Evolutionary conservation across 179 eudicot species (phyloP).

Genomic region (Spinacia oleracea): DNA sequence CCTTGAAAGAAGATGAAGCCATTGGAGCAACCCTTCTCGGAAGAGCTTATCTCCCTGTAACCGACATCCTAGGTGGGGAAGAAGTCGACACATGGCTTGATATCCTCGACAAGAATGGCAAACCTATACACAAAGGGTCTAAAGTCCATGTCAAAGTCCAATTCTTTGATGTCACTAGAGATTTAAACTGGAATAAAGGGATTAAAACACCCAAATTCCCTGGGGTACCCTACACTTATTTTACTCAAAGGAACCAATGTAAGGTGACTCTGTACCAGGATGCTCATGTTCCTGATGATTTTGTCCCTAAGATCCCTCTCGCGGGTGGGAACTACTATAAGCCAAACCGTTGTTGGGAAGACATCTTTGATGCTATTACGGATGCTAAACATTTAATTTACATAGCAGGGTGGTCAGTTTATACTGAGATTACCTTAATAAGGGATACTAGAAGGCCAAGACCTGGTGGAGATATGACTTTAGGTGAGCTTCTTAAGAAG

Average conservation of each 20-base stretch:
- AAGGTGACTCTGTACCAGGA: constrained; percentile 76
- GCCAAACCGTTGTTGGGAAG: constrained; percentile 80
- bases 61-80: constrained; percentile 43
- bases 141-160: constrained; percentile 62
- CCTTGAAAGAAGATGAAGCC: constrained; percentile 59
- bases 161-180: constrained; percentile 55
- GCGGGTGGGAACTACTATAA: constrained; percentile 55
- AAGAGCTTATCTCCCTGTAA: constrained; percentile 61
- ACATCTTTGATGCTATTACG: constrained; percentile 62
- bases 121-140: constrained; percentile 50
- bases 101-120: constrained; percentile 40
- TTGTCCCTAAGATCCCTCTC: constrained; percentile 67
- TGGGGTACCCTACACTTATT: constrained; percentile 74
- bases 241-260: constrained; percentile 53
- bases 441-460: constrained; percentile 59
- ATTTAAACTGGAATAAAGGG: constrained; percentile 57
- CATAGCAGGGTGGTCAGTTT: constrained; percentile 76
- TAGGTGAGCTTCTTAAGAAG: constrained; percentile 67
- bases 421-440: constrained; percentile 50
- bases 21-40: constrained; percentile 62
- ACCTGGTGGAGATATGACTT: constrained; percentile 58
- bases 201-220: constrained; percentile 52
- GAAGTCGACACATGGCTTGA: constrained; percentile 60
- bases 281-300: constrained; percentile 61
- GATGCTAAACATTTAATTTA: constrained; percentile 59